A percentile compares a stretch with the other conserved stretches of the same genome.
Conservation (phyloP, 192 early-diverging fungal genomes). For the Backusella circina region DNA sequence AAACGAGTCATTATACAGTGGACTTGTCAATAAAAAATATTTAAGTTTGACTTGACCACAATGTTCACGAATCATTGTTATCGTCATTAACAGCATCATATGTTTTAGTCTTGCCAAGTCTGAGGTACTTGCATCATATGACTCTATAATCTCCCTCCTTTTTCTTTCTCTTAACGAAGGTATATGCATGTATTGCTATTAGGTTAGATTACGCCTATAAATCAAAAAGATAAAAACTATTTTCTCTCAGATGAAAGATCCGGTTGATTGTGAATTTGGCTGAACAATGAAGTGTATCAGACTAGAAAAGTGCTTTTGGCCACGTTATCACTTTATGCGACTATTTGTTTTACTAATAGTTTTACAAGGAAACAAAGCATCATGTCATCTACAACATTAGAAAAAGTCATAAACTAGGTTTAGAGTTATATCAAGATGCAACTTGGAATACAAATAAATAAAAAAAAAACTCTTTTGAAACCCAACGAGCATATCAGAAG, state of each 20-base stretch:
- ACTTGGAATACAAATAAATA: not conserved
- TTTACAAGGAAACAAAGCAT: not conserved
- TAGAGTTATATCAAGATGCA: not conserved
- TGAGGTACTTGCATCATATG: not conserved
- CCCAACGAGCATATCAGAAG: not conserved
- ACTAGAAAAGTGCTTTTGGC: not conserved
- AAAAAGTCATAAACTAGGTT: not conserved
- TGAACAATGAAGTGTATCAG: not conserved
- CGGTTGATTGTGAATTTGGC: not conserved
- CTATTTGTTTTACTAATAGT: not conserved
- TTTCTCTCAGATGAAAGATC: not conserved
- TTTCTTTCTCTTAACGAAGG: not conserved
- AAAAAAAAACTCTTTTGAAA: not conserved
- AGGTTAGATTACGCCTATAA: not conserved
- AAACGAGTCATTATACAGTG: not conserved
- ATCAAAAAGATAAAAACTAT: not conserved
- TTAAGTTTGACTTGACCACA: not conserved
- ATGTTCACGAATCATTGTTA: not conserved
- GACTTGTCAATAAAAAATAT: constrained; percentile 1
- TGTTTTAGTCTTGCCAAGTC: not conserved
- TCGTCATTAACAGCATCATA: not conserved
- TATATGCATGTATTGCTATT: not conserved
- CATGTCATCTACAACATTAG: not conserved
- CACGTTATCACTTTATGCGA: not conserved
- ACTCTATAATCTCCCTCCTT: not conserved